Evolutionary conservation across 176 grass and related monocot genomes (phyloP), one percentile per base, ranked within the genome.

Genomic region (Eleusine indica): DNA sequence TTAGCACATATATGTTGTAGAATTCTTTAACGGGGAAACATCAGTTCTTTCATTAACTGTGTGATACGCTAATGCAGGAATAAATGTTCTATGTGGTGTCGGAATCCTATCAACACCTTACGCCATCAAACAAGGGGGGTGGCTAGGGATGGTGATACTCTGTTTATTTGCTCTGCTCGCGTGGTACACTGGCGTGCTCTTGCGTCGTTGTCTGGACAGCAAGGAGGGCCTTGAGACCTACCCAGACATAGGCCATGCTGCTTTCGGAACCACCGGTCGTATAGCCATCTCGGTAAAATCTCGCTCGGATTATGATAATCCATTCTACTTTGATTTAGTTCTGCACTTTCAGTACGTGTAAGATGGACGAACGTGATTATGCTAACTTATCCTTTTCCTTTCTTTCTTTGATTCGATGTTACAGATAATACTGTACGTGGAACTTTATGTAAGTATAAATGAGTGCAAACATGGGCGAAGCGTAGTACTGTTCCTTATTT

Each of bases 51-150:
- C 6, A 1, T 44, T 52, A 21, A 75, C 18, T 22, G 18, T 16
- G 0, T 21, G 12, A 48, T 53, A n/a, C 47, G 11, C 32, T 76
- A 54, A 29, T 89, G 79, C 53, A 97, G 95, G 96, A 58, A 85
- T 95, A 42, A 98, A 98, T 83, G 92, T 98, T 54, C 72, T 98
- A 25, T 98, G 95, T 60, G 95, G 95, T 32, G 95, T 98, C 11
- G 95, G 95, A 32, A 94, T 98, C 68, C 85, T 98, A 73, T 98
- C 95, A 39, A 91, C 95, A 21, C 92, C 95, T 22, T 98, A 98
- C 58, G 95, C 95, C 25, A 51, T 95, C 43, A 91, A 93, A 74
- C 80, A 98, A 86, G 92, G 95, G 0, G 95, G 92, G 1, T 94
- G 92, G 92, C 30, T 95, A 7, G 88, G 95, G 18, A 69, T 98